Evolutionary conservation across 2,329 filamentous ascomycete genomes (phyloP).

Genomic region (Fusarium sp.): DNA sequence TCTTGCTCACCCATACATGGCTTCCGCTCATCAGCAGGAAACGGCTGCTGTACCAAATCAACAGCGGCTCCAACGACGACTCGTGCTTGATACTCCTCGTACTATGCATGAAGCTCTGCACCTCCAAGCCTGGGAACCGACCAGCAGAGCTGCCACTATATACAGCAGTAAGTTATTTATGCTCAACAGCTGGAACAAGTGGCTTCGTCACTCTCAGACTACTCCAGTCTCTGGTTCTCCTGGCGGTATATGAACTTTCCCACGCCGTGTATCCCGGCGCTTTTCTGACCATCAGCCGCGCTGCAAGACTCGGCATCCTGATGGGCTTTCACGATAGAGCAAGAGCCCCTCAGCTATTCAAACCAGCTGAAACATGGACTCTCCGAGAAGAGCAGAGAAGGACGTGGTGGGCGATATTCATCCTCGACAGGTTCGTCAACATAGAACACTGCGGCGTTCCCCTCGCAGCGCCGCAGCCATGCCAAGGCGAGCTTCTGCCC

Average conservation of each 20-base stretch:
- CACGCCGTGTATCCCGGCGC: conserved; percentile 37
- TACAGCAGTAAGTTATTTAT: conserved; percentile 12
- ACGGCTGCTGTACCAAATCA: conserved; percentile 13
- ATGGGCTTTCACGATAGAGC: conserved; percentile 28
- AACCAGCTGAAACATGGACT: conserved; percentile 26
- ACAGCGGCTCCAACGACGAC: background rate
- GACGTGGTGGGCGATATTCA: conserved; percentile 38
- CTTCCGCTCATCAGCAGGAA: conserved; percentile 36
- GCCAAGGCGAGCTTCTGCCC: conserved; percentile 23
- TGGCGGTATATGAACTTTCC: conserved; percentile 24
- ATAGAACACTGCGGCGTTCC: conserved; percentile 18
- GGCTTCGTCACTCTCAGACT: conserved; percentile 31
- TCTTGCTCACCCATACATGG: conserved; percentile 27
- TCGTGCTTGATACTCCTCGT: conserved; percentile 23
- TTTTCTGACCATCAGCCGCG: conserved; percentile 32
- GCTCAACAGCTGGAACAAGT: conserved; percentile 16
- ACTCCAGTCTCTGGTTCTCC: conserved; percentile 26
- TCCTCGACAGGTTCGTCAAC: conserved; percentile 37
- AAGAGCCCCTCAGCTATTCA: conserved; percentile 20
- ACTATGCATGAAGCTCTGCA: conserved; percentile 36
- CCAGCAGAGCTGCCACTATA: conserved; percentile 15
- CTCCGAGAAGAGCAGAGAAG: conserved; percentile 34
- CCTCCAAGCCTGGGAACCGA: background rate
- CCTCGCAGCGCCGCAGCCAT: conserved; percentile 22
- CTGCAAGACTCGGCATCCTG: conserved; percentile 31